Evolutionary conservation across 805 yeast genomes (phyloP), one percentile per base, ranked within the genome.

Genomic region (Soucietia sequanensis): DNA sequence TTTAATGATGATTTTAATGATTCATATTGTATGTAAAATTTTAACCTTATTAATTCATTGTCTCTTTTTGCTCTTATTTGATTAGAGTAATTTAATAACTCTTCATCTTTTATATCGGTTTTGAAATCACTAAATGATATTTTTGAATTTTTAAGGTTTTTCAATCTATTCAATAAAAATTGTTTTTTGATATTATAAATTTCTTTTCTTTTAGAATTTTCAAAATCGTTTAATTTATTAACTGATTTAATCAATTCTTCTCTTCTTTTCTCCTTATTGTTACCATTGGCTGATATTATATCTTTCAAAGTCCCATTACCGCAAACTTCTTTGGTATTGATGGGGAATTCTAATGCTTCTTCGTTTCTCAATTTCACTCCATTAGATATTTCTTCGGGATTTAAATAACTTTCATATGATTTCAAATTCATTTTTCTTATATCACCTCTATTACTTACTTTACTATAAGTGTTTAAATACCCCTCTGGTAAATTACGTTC

Each of bases 21-120:
- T 32, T 64, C 65, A 41, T 64, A 65, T 35, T 60, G 54, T 37
- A 49, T 45, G 20, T 50, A 42, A n/a, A 61, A 34, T 37, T 55
- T 60, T 32, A 65, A 49, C 16, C 52, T 48, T n/a, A 65, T 35
- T 31, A 68, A 50, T 32, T 60, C 65, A 21, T 50, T 46, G 39
- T 68, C 74, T 19, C 66, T 38, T 17, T 45, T 39, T 6, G 39
- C 41, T 24, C 52, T 60, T 23, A 56, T 38, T 17, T 39, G 18
- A 5, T 44, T 35, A 23, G 49, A 46, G 23, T 28, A 51, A 11
- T 41, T 31, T n/a, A 31, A 12, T 13, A 68, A 47, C 24, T 65
- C 68, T 8, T 46, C 56, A 39, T 65, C 67, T 8, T 42, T 34
- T 6, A 60, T 47, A 9, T 39, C 31, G 25, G 20, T 19, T 13